These are phyloP conservation scores for Cystobasidium slooffiae DNA, from an alignment of 1,284 basidiomycete genomes.

Conservation along the genomic window DNA sequence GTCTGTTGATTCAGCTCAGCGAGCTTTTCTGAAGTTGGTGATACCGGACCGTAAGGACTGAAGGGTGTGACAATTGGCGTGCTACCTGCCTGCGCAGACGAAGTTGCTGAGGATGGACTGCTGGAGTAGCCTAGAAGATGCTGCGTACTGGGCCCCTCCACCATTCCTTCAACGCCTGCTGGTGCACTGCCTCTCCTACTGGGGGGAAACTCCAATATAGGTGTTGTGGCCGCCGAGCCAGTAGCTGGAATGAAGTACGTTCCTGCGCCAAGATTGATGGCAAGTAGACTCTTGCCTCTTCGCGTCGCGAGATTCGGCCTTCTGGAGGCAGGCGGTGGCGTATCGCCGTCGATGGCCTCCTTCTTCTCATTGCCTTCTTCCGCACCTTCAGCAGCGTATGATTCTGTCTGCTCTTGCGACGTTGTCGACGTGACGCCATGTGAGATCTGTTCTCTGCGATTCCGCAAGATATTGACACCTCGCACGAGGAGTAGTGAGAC, in stretches of 20 bases:
- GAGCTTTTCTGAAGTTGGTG: conserved; percentile 4
- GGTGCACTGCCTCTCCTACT: background rate
- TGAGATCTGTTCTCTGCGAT: conserved; percentile 18
- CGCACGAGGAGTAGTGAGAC: conserved; percentile 30
- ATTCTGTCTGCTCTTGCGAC: background rate
- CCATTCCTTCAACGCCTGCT: background rate
- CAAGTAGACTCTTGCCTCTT: conserved; percentile 27
- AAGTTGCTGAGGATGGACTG: background rate
- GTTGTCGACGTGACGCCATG: background rate
- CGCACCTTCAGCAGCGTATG: background rate
- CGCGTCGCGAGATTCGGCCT: conserved; percentile 16
- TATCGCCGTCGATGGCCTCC: background rate
- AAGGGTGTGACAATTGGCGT: background rate
- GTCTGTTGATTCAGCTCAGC: background rate
- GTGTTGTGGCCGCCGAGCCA: conserved; percentile 6
- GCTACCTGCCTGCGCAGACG: background rate
- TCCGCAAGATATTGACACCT: conserved; percentile 39
- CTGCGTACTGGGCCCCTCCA: background rate
- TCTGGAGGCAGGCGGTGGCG: background rate
- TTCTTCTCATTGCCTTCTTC: background rate
- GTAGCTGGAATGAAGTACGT: conserved; percentile 32
- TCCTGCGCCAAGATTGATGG: conserved; percentile 31
- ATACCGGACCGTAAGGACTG: background rate
- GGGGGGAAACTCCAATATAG: background rate
- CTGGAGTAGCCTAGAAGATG: background rate